Base-by-base conservation (phyloP, 2,329 filamentous ascomycete species). In the Penicillium sp. region DNA sequence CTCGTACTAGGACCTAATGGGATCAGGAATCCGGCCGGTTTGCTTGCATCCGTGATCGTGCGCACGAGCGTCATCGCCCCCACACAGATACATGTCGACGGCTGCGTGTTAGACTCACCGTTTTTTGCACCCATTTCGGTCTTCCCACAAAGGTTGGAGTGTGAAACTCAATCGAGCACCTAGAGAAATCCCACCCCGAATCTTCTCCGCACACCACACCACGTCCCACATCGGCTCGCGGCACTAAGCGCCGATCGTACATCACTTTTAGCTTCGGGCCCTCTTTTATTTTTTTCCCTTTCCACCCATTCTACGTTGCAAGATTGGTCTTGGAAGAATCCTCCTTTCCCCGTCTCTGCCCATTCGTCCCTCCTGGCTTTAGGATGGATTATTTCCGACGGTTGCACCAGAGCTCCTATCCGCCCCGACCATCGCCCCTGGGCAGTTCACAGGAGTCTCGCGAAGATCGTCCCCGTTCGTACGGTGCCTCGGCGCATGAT, bases 351-450 rank as follows among this genome's bases (percentile, higher is more conserved):
- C 31, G 25, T 24, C 11, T 24, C 33, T 9, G 22, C 33, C 46
- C 25, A 35, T 36, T 44, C 39, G 7, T 28, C 18, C 25, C 35
- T 11, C 22, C 38, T 14, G 38, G 38, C 20, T 13, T 40, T 44
- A 60, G 40, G 18, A 68, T 68, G 66, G 65, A 69, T 36, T 61
- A 58, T 44, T 63, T 56, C 25, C 64, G 60, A 30, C 64, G 65
- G 6, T 54, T 62, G 31, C 58, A 64, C 36, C 64, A 63, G 30
- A 56, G 48, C 16, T 63, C 60, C 18, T 67, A 67, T 54, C 68
- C 68, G 45, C 60, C 65, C 14, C 69, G 69, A 44, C 64, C 67
- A 13, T 67, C 66, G 16, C 62, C 66, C 30, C 62, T 70, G 40
- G 63, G 64, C 35, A 53, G 54, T 36, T 57, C 67, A n/a, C 66